Conservation (phyloP, 768 basidiomycete species). For the Agaricus bisporus region DNA sequence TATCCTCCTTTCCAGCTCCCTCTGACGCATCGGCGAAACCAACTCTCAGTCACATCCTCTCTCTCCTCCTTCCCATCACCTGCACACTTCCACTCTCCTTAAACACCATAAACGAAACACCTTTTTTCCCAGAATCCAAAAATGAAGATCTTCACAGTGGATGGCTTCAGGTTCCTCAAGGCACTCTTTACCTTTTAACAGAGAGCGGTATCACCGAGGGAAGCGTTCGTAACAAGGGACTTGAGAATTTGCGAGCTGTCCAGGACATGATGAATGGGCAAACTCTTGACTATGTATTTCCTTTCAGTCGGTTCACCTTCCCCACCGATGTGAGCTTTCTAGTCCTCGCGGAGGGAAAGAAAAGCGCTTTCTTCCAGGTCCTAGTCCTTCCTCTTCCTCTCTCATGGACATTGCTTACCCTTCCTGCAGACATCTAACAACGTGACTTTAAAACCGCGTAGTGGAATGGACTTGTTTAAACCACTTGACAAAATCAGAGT, state of each 20-base stretch:
- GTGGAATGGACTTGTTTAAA: constrained; percentile 41
- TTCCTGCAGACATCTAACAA: constrained; percentile 51
- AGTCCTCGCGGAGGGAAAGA: constrained; percentile 54
- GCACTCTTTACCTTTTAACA: constrained; percentile 53
- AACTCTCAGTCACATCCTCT: constrained; percentile 47
- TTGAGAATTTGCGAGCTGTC: constrained; percentile 55
- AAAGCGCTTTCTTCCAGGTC: constrained; percentile 72
- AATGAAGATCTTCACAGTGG: constrained; percentile 72
- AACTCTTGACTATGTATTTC: constrained; percentile 68
- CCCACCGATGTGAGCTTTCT: constrained; percentile 68
- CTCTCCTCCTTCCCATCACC: constrained; percentile 52
- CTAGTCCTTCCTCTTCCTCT: neutral
- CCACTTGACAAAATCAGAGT: constrained; percentile 31
- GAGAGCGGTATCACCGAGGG: constrained; percentile 70
- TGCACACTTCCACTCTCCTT: constrained; percentile 56
- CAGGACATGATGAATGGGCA: constrained; percentile 63
- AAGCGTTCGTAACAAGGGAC: constrained; percentile 48
- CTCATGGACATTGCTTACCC: neutral
- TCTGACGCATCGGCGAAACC: constrained; percentile 28
- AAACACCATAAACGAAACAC: constrained; percentile 47
- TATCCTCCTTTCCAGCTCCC: constrained; percentile 56
- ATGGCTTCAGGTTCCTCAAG: constrained; percentile 62
- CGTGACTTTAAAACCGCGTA: constrained; percentile 37
- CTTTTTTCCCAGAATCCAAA: constrained; percentile 62
- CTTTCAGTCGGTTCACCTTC: constrained; percentile 68